Evolutionary conservation across 768 basidiomycete genomes (phyloP).

Genomic region (Kwoniella mangroviensis): DNA sequence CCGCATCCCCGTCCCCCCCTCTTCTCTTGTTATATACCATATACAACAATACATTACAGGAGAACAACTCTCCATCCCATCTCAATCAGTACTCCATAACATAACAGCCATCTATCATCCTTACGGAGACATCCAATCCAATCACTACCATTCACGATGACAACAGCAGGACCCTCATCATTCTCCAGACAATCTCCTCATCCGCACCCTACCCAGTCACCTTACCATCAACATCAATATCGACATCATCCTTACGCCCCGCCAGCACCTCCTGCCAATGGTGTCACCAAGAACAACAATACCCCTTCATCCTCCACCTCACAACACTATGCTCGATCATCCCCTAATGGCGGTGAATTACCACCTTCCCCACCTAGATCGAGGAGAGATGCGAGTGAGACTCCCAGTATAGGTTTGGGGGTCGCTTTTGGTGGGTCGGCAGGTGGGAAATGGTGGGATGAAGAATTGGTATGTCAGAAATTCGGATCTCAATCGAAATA

Average conservation of each 20-base stretch:
- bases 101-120: not conserved
- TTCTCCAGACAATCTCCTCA: constrained; percentile 18
- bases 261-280: constrained; percentile 6
- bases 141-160: constrained; percentile 5
- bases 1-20: not conserved
- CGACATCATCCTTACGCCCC: constrained; percentile 47
- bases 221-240: constrained; percentile 17
- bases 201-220: constrained; percentile 9
- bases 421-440: constrained; percentile 41
- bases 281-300: constrained; percentile 9
- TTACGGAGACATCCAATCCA: constrained; percentile 4
- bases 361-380: constrained; percentile 49
- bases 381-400: constrained; percentile 40
- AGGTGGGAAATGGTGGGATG: constrained; percentile 55
- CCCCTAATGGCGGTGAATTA: constrained; percentile 14
- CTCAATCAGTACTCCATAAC: not conserved
- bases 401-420: constrained; percentile 39
- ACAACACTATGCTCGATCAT: constrained; percentile 8
- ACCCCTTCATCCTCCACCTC: not conserved
- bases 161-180: constrained; percentile 24
- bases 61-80: not conserved
- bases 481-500: not conserved
- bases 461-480: constrained; percentile 45
- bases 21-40: not conserved
- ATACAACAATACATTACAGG: not conserved